phyloP scores from a whole-genome alignment of 2,329 filamentous ascomycete genomes.

The Colletotrichum sp. region DNA sequence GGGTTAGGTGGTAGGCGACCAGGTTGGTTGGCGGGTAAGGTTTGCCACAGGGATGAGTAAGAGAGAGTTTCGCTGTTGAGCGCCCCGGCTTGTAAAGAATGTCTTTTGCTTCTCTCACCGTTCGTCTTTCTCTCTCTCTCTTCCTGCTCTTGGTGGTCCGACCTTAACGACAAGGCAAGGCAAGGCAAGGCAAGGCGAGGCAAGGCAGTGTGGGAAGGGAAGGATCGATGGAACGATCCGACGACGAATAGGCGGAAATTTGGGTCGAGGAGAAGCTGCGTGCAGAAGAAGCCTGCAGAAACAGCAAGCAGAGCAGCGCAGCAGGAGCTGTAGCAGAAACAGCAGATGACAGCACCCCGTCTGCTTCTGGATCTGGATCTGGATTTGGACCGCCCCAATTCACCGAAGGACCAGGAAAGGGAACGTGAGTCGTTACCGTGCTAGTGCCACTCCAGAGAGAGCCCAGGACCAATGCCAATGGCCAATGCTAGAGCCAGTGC shows the following conservation, averaged over 20 bases:
- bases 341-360: background rate
- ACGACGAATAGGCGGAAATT: background rate
- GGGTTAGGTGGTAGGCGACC: background rate
- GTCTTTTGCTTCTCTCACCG: background rate
- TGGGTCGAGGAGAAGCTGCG: background rate
- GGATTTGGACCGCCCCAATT: background rate
- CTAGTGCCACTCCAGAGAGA: conserved; percentile 13
- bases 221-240: background rate
- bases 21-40: background rate
- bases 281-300: background rate
- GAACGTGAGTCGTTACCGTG: conserved; percentile 19
- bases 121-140: background rate
- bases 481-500: conserved; percentile 10
- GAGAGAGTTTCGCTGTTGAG: background rate
- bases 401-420: conserved; percentile 10
- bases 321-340: background rate
- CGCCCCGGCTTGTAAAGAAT: background rate
- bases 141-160: background rate
- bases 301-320: background rate
- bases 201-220: background rate
- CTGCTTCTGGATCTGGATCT: background rate
- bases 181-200: background rate
- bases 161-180: background rate
- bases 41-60: conserved; percentile 18
- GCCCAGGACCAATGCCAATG: conserved; percentile 18